A percentile compares a stretch with the other conserved stretches of the same genome.
These are phyloP conservation scores for Perilla frutescens DNA, from an alignment of 257 asterid species.

Conservation along the genomic window DNA sequence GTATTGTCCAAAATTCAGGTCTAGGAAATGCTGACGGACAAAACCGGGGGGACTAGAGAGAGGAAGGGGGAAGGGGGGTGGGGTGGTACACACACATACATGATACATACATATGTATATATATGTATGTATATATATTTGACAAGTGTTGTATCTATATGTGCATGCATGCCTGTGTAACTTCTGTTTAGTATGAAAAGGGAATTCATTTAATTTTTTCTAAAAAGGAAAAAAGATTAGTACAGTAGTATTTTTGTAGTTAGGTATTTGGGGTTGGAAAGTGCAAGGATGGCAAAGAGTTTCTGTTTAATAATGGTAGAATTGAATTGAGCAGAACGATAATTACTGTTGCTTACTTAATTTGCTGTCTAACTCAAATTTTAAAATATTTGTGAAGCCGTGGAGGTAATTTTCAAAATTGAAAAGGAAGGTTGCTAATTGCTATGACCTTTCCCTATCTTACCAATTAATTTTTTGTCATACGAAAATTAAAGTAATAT, in stretches of 20 bases:
- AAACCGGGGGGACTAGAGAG: conserved; percentile 36
- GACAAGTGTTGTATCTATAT: conserved; percentile 38
- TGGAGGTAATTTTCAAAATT: neutral
- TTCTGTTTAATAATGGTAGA: neutral
- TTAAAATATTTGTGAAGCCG: neutral
- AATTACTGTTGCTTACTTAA: neutral
- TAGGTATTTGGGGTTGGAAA: neutral
- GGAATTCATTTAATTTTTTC: neutral
- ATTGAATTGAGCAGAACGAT: neutral
- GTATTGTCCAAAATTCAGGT: conserved; percentile 32
- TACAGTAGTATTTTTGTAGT: no score
- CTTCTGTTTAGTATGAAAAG: conserved; percentile 8
- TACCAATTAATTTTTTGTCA: no score
- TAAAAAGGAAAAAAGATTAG: neutral
- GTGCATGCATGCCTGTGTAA: conserved; percentile 32
- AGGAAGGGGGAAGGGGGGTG: conserved; percentile 26
- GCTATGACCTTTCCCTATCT: no score
- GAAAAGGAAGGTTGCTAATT: no score
- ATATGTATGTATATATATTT: neutral
- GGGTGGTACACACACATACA: no score
- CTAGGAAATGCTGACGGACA: conserved; percentile 42
- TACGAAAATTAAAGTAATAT: no score
- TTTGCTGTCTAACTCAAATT: neutral
- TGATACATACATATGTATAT: neutral
- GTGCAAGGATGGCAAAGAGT: conserved; percentile 3